phyloP scores from a whole-genome alignment of 2,329 filamentous ascomycete genomes.

The Tolypocladium cylindrosporum region DNA sequence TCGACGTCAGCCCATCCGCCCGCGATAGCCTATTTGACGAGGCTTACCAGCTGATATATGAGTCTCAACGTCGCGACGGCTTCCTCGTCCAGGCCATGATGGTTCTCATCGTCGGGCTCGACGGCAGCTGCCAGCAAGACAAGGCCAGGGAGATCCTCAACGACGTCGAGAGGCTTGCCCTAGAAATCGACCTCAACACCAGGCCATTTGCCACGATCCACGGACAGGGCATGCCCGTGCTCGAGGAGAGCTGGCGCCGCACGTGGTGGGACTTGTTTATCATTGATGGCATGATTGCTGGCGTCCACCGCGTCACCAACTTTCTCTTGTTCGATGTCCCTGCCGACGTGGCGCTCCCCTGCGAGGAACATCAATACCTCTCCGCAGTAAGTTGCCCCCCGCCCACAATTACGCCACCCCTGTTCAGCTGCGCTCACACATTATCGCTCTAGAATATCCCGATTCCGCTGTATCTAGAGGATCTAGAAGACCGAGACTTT shows the following conservation, averaged over 20 bases:
- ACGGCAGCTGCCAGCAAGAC: conserved; percentile 63
- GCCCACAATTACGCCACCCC: no score
- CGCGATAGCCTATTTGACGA: conserved; percentile 47
- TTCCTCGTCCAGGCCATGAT: conserved; percentile 70
- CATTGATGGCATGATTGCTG: conserved; percentile 77
- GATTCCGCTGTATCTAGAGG: conserved; percentile 52
- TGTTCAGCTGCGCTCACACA: neutral
- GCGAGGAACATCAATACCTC: conserved; percentile 67
- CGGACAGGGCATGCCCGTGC: conserved; percentile 52
- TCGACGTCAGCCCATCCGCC: conserved; percentile 32
- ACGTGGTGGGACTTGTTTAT: conserved; percentile 86
- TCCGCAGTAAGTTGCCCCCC: conserved; percentile 36
- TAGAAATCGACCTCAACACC: conserved; percentile 68
- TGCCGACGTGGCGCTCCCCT: conserved; percentile 64
- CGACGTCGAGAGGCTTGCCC: conserved; percentile 59
- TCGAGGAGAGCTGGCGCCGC: conserved; percentile 76
- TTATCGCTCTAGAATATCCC: conserved; percentile 38
- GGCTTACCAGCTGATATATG: conserved; percentile 40
- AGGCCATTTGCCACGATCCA: conserved; percentile 54
- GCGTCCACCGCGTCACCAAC: conserved; percentile 62
- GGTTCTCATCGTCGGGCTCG: conserved; percentile 65
- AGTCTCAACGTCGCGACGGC: conserved; percentile 39
- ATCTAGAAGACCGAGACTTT: conserved; percentile 71
- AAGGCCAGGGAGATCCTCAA: conserved; percentile 58
- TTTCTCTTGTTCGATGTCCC: conserved; percentile 59